phyloP scores from a whole-genome alignment of 441 rosid species.

The Jatropha podagrica region DNA sequence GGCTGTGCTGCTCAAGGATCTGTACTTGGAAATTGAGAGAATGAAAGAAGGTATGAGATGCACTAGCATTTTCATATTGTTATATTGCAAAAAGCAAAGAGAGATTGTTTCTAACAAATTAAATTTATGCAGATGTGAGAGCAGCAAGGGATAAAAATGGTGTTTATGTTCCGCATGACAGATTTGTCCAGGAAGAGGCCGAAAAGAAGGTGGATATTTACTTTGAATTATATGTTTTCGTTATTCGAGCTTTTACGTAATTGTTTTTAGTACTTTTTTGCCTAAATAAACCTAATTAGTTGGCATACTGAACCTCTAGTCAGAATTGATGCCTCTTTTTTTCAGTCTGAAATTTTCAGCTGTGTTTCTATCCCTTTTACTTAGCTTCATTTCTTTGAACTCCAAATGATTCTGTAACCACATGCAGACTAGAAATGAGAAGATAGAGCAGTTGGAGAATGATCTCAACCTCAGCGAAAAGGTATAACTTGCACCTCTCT shows the following conservation, averaged over 20 bases:
- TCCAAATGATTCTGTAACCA: conserved; percentile 1
- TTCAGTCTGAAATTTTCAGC: too few species aligned
- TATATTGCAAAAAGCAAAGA: not conserved
- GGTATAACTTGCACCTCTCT: conserved; percentile 38
- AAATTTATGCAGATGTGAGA: conserved; percentile 60
- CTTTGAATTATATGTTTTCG: conserved; percentile 5
- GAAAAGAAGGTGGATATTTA: conserved; percentile 73
- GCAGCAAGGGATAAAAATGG: conserved; percentile 95
- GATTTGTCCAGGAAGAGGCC: conserved; percentile 78
- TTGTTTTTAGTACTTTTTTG: not conserved
- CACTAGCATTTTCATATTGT: conserved; percentile 4
- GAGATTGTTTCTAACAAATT: not conserved
- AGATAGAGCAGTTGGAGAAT: conserved; percentile 76
- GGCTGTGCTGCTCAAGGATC: conserved; percentile 80
- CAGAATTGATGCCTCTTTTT: too few species aligned
- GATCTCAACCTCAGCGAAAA: conserved; percentile 53
- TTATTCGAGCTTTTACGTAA: not conserved
- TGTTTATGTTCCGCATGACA: conserved; percentile 73
- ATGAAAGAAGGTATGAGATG: conserved; percentile 78
- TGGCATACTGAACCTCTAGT: too few species aligned
- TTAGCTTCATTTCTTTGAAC: conserved; percentile 12
- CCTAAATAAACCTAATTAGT: too few species aligned
- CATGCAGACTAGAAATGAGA: conserved; percentile 65
- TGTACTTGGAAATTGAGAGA: conserved; percentile 81
- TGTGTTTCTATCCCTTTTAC: not conserved